Evolutionary conservation across 164 flowering plant species (phyloP).

Genomic region (Euptelea pleiosperma): DNA sequence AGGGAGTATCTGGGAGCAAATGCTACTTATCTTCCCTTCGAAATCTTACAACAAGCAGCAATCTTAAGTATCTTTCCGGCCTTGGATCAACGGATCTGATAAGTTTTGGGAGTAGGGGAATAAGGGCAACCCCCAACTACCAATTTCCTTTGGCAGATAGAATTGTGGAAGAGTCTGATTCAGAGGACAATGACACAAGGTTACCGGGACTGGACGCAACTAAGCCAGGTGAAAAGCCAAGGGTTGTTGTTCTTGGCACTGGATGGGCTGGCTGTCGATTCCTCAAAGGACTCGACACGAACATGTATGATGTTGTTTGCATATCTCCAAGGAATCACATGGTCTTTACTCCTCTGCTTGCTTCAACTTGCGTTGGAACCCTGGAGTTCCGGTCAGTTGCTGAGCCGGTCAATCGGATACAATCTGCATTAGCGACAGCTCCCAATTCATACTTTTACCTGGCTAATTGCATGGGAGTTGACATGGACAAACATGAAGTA

Average conservation of each 20-base stretch:
- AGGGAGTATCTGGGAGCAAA: slow-evolving; percentile 12
- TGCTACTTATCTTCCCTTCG: slow-evolving; percentile 14
- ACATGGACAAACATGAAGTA: slow-evolving; percentile 69
- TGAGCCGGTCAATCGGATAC: slow-evolving; percentile 75
- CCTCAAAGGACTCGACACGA: slow-evolving; percentile 73
- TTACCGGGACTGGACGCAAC: slow-evolving; percentile 63
- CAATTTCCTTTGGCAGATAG: slow-evolving; percentile 41
- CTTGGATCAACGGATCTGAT: slow-evolving; percentile 11
- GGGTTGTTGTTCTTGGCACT: slow-evolving; percentile 81
- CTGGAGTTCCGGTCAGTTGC: slow-evolving; percentile 84
- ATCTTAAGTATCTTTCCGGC: slow-evolving; percentile 22
- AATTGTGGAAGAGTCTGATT: slow-evolving; percentile 41
- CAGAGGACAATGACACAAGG: slow-evolving; percentile 27
- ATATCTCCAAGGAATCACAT: slow-evolving; percentile 89
- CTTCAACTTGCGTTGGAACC: slow-evolving; percentile 93
- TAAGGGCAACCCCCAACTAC: slow-evolving; percentile 36
- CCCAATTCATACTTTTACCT: slow-evolving; percentile 74
- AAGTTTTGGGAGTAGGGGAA: slow-evolving; percentile 45
- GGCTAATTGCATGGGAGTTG: slow-evolving; percentile 61
- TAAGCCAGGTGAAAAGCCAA: slow-evolving; percentile 70
- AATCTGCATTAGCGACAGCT: slow-evolving; percentile 55
- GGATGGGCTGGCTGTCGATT: slow-evolving; percentile 95
- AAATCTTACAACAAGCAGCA: slow-evolving; percentile 14
- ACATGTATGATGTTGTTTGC: slow-evolving; percentile 72
- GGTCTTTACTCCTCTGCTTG: slow-evolving; percentile 93